A percentile compares a stretch with the other conserved stretches of the same genome.
Conservation (phyloP, 306 rosid species). For the Mimosa pudica region DNA sequence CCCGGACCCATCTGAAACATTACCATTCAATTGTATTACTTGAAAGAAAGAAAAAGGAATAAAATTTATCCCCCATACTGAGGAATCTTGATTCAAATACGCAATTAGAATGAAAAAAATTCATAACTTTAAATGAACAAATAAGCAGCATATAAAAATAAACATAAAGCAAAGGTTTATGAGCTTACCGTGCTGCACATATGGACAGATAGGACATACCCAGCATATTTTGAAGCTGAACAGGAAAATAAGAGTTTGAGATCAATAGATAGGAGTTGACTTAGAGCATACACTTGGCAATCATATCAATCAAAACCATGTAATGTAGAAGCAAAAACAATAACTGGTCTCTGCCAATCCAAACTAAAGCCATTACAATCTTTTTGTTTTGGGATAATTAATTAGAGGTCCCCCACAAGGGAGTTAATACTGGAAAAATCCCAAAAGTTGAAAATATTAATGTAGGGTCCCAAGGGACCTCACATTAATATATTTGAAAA, state of each 20-base stretch:
- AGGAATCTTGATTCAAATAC: neutral
- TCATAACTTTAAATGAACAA: constrained; percentile 17
- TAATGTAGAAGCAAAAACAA: neutral
- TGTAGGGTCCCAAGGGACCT: too few species aligned
- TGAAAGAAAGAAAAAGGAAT: neutral
- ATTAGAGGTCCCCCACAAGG: too few species aligned
- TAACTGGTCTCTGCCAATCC: neutral
- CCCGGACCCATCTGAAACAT: constrained; percentile 90
- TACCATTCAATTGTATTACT: constrained; percentile 21
- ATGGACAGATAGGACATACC: constrained; percentile 85
- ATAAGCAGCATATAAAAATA: constrained; percentile 13
- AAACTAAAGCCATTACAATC: too few species aligned
- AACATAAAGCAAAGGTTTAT: constrained; percentile 20
- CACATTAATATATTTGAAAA: too few species aligned
- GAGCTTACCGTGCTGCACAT: constrained; percentile 89
- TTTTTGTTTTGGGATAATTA: too few species aligned
- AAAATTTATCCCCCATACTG: neutral
- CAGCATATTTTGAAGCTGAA: constrained; percentile 97
- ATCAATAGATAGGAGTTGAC: constrained; percentile 7
- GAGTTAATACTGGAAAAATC: too few species aligned
- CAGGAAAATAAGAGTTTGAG: constrained; percentile 29
- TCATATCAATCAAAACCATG: neutral
- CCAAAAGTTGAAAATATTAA: too few species aligned
- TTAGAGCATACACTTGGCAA: constrained; percentile 17
- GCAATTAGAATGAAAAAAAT: constrained; percentile 3